Evolutionary conservation across 2,329 filamentous ascomycete species (phyloP).

Genomic region (Cytospora mali): DNA sequence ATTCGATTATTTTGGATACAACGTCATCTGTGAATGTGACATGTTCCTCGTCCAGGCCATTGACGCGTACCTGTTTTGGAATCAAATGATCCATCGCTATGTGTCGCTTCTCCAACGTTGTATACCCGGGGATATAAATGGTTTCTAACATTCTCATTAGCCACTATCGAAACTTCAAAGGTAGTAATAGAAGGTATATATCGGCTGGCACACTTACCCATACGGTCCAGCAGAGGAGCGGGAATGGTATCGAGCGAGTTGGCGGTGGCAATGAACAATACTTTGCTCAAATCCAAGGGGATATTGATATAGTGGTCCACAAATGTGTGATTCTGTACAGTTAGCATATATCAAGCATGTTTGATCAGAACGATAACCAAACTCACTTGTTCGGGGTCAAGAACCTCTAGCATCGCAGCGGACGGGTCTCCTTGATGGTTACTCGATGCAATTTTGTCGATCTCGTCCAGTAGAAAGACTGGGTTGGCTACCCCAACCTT

Average conservation of each 20-base stretch:
- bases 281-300: constrained; percentile 92
- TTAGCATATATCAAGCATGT: neutral
- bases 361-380: neutral
- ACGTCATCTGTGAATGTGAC: constrained; percentile 80
- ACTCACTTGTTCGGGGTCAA: constrained; percentile 78
- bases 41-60: constrained; percentile 77
- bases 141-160: constrained; percentile 61
- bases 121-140: constrained; percentile 91
- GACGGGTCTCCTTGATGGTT: constrained; percentile 96
- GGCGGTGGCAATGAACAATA: constrained; percentile 95
- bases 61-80: constrained; percentile 90
- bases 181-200: neutral
- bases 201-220: constrained; percentile 50
- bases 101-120: constrained; percentile 93
- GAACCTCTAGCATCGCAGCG: constrained; percentile 95
- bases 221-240: constrained; percentile 88
- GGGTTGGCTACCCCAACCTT: constrained; percentile 96
- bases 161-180: neutral
- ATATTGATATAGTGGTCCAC: constrained; percentile 96
- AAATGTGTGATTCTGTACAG: constrained; percentile 78
- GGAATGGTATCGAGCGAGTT: constrained; percentile 95
- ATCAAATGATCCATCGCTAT: constrained; percentile 93
- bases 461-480: constrained; percentile 94
- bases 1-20: constrained; percentile 91
- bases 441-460: constrained; percentile 90